phyloP scores from a whole-genome alignment of 305 asterid genomes.

The Fraxinus platypoda region DNA sequence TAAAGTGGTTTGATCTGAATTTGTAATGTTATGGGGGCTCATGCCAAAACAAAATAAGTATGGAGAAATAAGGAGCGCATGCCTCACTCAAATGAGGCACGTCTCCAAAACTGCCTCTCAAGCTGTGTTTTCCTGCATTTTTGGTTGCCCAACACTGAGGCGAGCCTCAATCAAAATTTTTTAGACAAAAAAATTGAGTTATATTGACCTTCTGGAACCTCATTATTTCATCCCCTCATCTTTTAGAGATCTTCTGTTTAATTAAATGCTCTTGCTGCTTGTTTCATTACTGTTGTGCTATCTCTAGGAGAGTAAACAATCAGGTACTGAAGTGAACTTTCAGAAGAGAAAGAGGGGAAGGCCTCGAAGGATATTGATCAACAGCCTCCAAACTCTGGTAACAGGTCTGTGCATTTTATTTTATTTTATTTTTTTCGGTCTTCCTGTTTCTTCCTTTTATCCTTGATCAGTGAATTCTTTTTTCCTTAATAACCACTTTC shows the following conservation, averaged over 20 bases:
- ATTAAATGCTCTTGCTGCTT: conserved; percentile 1
- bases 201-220: background rate
- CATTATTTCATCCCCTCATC: background rate
- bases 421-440: conserved; percentile 1
- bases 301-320: conserved; percentile 37
- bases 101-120: background rate
- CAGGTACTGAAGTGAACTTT: conserved; percentile 25
- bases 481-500: background rate
- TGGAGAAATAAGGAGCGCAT: conserved; percentile 2
- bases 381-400: conserved; percentile 12
- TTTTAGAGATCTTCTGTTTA: background rate
- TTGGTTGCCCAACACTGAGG: background rate
- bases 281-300: conserved; percentile 12
- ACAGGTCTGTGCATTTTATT: conserved; percentile 32
- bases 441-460: background rate
- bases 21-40: background rate
- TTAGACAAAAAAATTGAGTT: background rate
- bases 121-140: background rate
- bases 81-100: background rate
- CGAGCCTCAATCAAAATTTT: background rate
- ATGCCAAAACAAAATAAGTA: background rate
- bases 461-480: background rate
- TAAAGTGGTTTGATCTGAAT: background rate
- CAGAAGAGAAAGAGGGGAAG: conserved; percentile 56
- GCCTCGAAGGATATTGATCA: conserved; percentile 34